These are phyloP conservation scores for Lepraria neglecta DNA, from an alignment of 495 filamentous ascomycete genomes.

Conservation along the genomic window DNA sequence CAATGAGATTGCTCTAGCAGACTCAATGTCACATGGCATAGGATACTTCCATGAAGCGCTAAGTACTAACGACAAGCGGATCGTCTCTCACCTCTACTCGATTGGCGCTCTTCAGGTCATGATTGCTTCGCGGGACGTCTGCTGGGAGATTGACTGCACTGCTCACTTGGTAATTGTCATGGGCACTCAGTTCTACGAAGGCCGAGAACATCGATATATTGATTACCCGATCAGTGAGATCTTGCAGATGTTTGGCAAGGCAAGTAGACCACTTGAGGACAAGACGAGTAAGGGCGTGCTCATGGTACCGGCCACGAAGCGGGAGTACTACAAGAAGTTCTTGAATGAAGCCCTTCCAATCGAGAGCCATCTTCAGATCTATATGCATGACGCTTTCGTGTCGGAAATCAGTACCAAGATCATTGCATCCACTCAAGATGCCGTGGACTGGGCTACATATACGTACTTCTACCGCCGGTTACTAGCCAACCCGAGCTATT, in stretches of 20 bases:
- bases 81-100: slow-evolving; percentile 83
- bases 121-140: slow-evolving; percentile 87
- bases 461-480: slow-evolving; percentile 98
- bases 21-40: slow-evolving; percentile 90
- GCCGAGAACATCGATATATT: slow-evolving; percentile 92
- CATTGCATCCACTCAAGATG: slow-evolving; percentile 91
- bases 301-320: slow-evolving; percentile 89
- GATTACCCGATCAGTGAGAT: slow-evolving; percentile 94
- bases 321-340: slow-evolving; percentile 99
- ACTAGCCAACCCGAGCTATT: slow-evolving; percentile 95
- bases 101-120: slow-evolving; percentile 91
- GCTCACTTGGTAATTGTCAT: slow-evolving; percentile 92
- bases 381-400: slow-evolving; percentile 92
- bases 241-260: slow-evolving; percentile 99
- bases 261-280: slow-evolving; percentile 69
- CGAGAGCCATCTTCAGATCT: slow-evolving; percentile 86
- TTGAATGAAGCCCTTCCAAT: slow-evolving; percentile 92
- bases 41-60: slow-evolving; percentile 97
- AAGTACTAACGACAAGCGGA: slow-evolving; percentile 79
- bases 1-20: slow-evolving; percentile 78
- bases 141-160: slow-evolving; percentile 87
- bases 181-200: slow-evolving; percentile 99
- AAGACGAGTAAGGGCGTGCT: slow-evolving; percentile 81
- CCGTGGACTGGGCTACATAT: slow-evolving; percentile 96
- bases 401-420: slow-evolving; percentile 92